Evolutionary conservation across 2,329 filamentous ascomycete genomes (phyloP).

Genomic region (Dactylellina sp.): DNA sequence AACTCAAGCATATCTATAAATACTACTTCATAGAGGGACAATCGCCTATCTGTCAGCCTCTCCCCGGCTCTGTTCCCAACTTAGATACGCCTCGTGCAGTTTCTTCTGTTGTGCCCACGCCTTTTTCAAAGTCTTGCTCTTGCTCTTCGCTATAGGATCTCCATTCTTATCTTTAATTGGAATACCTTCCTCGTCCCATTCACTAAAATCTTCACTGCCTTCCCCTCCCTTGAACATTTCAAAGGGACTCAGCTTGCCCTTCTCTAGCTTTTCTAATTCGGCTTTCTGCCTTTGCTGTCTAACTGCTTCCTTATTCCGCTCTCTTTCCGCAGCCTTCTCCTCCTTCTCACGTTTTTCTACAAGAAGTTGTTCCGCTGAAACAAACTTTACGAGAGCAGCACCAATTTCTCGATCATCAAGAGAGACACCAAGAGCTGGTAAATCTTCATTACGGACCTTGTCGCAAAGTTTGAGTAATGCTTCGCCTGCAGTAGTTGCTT

Average conservation of each 20-base stretch:
- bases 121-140: constrained; percentile 84
- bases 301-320: constrained; percentile 67
- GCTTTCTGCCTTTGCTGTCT: constrained; percentile 63
- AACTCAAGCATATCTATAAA: too few species aligned
- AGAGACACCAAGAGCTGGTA: constrained; percentile 86
- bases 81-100: constrained; percentile 73
- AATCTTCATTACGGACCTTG: constrained; percentile 80
- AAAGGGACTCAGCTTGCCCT: constrained; percentile 68
- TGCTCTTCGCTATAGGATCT: constrained; percentile 82
- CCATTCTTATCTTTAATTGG: constrained; percentile 82
- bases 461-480: constrained; percentile 82
- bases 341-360: constrained; percentile 72
- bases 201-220: constrained; percentile 72
- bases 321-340: constrained; percentile 72
- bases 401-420: constrained; percentile 79
- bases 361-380: constrained; percentile 71
- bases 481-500: constrained; percentile 70
- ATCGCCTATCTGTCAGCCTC: constrained; percentile 48
- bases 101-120: constrained; percentile 93
- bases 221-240: constrained; percentile 67
- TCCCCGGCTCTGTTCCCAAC: constrained; percentile 42
- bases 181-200: constrained; percentile 84
- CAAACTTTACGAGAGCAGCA: constrained; percentile 78
- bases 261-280: constrained; percentile 67
- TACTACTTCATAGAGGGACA: too few species aligned